Evolutionary conservation across 2,329 filamentous ascomycete genomes (phyloP).

Genomic region (Fusarium bulbicola): DNA sequence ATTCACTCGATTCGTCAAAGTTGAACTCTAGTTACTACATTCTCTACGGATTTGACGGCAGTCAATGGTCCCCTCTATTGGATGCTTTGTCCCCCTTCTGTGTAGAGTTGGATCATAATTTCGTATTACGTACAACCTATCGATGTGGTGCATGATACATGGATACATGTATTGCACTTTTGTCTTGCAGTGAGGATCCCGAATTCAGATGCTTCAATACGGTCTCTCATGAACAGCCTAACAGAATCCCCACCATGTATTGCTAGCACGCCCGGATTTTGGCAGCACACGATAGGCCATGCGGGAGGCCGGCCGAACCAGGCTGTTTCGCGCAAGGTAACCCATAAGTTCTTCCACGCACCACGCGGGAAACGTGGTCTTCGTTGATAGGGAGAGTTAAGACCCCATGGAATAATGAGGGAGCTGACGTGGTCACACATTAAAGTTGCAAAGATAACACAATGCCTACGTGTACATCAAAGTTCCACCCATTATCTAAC

Average conservation of each 20-base stretch:
- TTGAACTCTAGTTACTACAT: background rate
- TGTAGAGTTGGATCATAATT: background rate
- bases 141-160: no score
- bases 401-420: background rate
- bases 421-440: background rate
- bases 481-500: background rate
- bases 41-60: background rate
- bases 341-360: background rate
- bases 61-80: background rate
- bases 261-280: background rate
- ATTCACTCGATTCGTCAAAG: background rate
- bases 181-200: background rate
- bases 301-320: background rate
- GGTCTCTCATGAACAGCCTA: background rate
- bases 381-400: background rate
- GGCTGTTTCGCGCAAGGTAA: background rate
- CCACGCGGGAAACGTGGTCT: background rate
- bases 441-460: background rate
- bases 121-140: background rate
- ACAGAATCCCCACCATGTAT: background rate
- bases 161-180: background rate
- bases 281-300: background rate
- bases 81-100: background rate
- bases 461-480: background rate
- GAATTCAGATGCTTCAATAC: background rate